phyloP scores from a whole-genome alignment of 2,329 filamentous ascomycete species.

The Ophiostoma fasciatum region DNA sequence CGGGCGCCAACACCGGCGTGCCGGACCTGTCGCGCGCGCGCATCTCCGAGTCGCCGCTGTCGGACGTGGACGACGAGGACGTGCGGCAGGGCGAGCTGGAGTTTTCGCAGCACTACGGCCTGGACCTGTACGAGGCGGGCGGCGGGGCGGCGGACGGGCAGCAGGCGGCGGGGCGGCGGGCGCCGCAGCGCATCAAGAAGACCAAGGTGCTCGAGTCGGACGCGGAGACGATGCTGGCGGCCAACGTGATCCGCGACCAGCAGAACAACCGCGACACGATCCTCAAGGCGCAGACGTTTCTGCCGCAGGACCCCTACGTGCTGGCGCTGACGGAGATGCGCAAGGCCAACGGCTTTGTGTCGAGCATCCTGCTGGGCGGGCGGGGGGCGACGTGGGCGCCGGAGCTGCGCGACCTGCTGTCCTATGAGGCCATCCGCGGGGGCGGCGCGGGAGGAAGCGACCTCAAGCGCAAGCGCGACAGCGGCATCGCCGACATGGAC shows the following conservation, averaged over 20 bases:
- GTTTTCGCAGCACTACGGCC: constrained; percentile 33
- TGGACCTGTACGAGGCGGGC: constrained; percentile 46
- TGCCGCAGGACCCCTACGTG: constrained; percentile 76
- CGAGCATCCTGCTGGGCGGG: constrained; percentile 69
- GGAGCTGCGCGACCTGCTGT: constrained; percentile 84
- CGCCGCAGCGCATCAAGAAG: constrained; percentile 58
- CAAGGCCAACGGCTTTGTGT: constrained; percentile 78
- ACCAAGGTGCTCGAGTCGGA: constrained; percentile 76
- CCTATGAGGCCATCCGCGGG: constrained; percentile 58
- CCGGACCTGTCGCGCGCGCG: constrained; percentile 37
- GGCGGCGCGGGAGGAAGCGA: constrained; percentile 44
- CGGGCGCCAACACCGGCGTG: constrained; percentile 31
- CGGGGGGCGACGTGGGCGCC: constrained; percentile 74
- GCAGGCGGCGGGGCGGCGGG: constrained; percentile 47
- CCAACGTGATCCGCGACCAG: constrained; percentile 67
- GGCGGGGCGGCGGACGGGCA: constrained; percentile 34
- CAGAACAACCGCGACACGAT: constrained; percentile 79
- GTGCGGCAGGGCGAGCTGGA: constrained; percentile 45
- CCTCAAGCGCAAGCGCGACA: constrained; percentile 87
- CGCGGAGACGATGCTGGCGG: constrained; percentile 61
- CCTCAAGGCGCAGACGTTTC: constrained; percentile 63
- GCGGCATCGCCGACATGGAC: constrained; percentile 67
- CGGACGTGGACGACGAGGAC: constrained; percentile 51
- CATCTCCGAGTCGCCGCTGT: constrained; percentile 56
- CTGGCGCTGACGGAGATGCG: constrained; percentile 85